These are phyloP conservation scores for Phytophthora boehmeriae DNA, from an alignment of 352 stramenopile genomes.

Conservation along the genomic window DNA sequence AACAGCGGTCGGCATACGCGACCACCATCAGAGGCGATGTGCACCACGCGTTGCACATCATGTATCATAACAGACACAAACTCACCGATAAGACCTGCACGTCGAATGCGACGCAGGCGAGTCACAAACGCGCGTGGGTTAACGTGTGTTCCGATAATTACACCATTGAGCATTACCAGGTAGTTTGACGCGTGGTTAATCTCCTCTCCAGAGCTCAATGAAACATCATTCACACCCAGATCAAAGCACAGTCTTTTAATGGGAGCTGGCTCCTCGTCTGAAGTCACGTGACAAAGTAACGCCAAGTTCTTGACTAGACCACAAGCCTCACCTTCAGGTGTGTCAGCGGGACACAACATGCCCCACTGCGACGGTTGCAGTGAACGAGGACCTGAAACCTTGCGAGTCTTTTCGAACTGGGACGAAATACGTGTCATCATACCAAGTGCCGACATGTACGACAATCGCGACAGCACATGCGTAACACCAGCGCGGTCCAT, in stretches of 20 bases:
- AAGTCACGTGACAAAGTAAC: slow-evolving; percentile 97
- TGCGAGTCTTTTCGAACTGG: slow-evolving; percentile 99
- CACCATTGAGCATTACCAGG: slow-evolving; percentile 99
- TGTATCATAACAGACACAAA: slow-evolving; percentile 99
- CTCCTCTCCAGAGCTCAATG: slow-evolving; percentile 94
- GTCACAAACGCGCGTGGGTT: slow-evolving; percentile 92
- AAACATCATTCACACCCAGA: slow-evolving; percentile 97
- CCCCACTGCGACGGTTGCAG: slow-evolving; percentile 99
- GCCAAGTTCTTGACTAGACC: slow-evolving; percentile 99
- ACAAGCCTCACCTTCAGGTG: slow-evolving; percentile 98
- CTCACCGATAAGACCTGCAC: slow-evolving; percentile 91
- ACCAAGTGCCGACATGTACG: slow-evolving; percentile 98
- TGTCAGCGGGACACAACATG: slow-evolving; percentile 99
- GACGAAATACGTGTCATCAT: slow-evolving; percentile 99
- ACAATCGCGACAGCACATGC: slow-evolving; percentile 97
- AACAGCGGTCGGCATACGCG: slow-evolving; percentile 98
- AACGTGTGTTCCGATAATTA: slow-evolving; percentile 97
- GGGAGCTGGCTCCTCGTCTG: slow-evolving; percentile 90
- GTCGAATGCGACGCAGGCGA: slow-evolving; percentile 79
- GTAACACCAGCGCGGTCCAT: slow-evolving; percentile 99
- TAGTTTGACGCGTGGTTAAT: slow-evolving; percentile 95
- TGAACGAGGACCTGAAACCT: slow-evolving; percentile 97
- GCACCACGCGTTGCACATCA: slow-evolving; percentile 96
- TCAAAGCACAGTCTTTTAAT: slow-evolving; percentile 97
- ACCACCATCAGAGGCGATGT: slow-evolving; percentile 98